Conservation (phyloP, 257 asterid species). For the Nicotiana knightiana region DNA sequence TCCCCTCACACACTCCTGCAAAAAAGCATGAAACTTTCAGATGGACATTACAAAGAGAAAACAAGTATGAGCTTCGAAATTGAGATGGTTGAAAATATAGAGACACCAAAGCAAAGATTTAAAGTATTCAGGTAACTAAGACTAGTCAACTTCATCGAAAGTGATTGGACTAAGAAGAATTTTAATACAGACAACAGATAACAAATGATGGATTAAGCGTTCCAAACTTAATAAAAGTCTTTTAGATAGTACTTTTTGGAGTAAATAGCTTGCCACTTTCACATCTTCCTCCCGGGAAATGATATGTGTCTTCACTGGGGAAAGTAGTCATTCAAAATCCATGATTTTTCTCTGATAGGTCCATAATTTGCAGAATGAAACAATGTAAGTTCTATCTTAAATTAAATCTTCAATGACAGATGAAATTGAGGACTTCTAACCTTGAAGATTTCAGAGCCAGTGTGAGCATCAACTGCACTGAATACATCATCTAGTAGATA, state of each 20-base stretch:
- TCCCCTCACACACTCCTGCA: constrained; percentile 91
- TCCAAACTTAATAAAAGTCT: background rate
- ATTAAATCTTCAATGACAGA: background rate
- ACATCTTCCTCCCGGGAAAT: background rate
- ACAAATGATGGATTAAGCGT: background rate
- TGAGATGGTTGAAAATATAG: background rate
- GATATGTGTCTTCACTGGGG: background rate
- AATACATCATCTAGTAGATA: constrained; percentile 91
- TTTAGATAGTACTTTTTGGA: background rate
- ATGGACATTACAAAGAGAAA: background rate
- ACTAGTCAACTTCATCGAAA: background rate
- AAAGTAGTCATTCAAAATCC: background rate
- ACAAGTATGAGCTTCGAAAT: background rate
- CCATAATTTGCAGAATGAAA: background rate
- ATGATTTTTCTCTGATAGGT: background rate
- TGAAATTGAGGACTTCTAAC: constrained; percentile 15
- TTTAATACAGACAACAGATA: background rate
- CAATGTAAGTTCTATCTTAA: background rate
- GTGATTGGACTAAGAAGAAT: background rate
- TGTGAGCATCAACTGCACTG: constrained; percentile 98
- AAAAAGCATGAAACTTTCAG: background rate
- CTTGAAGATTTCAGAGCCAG: constrained; percentile 96
- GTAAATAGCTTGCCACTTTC: background rate
- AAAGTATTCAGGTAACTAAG: background rate
- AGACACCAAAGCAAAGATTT: background rate